These are phyloP conservation scores for Taphrina sp. DNA, from an alignment of 1,139 yeast genomes.

Conservation along the genomic window DNA sequence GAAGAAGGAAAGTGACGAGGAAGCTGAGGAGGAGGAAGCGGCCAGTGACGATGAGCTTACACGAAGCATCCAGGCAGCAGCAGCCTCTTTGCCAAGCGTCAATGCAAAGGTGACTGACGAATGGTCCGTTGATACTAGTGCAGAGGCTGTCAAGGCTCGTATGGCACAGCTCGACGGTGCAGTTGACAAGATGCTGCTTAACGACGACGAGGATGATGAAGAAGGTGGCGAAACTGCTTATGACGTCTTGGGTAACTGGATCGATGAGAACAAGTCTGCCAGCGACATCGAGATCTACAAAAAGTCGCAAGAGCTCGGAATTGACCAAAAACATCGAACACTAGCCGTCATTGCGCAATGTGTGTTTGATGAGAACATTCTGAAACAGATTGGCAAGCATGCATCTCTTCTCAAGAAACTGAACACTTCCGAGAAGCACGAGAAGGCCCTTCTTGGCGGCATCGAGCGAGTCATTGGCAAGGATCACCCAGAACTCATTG, in stretches of 20 bases:
- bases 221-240: conserved; percentile 49
- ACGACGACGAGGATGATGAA: conserved; percentile 47
- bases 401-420: conserved; percentile 58
- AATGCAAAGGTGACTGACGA: conserved; percentile 71
- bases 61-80: conserved; percentile 79
- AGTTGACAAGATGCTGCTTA: conserved; percentile 42
- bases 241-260: conserved; percentile 90
- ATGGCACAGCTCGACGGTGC: conserved; percentile 76
- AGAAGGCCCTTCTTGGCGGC: conserved; percentile 91
- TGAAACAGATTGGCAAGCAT: conserved; percentile 60
- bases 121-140: conserved; percentile 98
- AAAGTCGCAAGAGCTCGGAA: conserved; percentile 77
- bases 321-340: conserved; percentile 69
- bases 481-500: conserved; percentile 72
- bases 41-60: conserved; percentile 67
- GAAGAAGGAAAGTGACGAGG: conserved; percentile 46
- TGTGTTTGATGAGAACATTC: conserved; percentile 75
- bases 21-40: conserved; percentile 44
- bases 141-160: conserved; percentile 92
- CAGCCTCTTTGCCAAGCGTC: conserved; percentile 59
- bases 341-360: conserved; percentile 91
- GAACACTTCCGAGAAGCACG: conserved; percentile 60
- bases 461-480: conserved; percentile 88
- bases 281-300: conserved; percentile 87
- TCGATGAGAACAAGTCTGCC: conserved; percentile 64